These are phyloP conservation scores for Tricholoma flavovirens DNA, from an alignment of 768 basidiomycete genomes.

Conservation along the genomic window DNA sequence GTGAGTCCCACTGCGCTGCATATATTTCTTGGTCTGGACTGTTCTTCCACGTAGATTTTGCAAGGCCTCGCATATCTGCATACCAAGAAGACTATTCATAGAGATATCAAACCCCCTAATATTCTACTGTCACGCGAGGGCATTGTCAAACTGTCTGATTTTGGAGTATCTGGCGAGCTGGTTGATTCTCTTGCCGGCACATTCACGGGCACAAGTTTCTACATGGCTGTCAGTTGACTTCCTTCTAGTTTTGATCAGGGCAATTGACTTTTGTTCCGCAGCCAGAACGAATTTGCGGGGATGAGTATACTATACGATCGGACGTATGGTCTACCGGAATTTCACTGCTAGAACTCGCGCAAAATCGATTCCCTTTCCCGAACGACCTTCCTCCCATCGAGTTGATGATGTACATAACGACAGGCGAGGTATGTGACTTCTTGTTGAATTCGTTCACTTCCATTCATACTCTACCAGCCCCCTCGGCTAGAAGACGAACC, in stretches of 20 bases:
- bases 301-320: constrained; percentile 88
- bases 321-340: constrained; percentile 99
- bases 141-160: constrained; percentile 88
- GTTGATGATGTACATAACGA: constrained; percentile 84
- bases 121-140: constrained; percentile 87
- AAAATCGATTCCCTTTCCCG: constrained; percentile 94
- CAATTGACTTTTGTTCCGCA: constrained; percentile 23
- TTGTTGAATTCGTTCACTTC: constrained; percentile 9
- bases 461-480: constrained; percentile 41
- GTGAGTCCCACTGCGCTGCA: constrained; percentile 37
- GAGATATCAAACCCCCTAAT: constrained; percentile 94
- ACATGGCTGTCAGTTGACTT: constrained; percentile 84
- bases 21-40: not conserved
- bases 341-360: constrained; percentile 87
- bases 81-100: constrained; percentile 86
- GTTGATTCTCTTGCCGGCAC: constrained; percentile 89
- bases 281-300: constrained; percentile 93
- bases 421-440: constrained; percentile 53
- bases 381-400: constrained; percentile 91
- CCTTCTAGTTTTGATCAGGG: constrained; percentile 4
- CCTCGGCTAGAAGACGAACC: constrained; percentile 78
- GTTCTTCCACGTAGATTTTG: constrained; percentile 47
- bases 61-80: constrained; percentile 95
- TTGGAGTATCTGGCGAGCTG: constrained; percentile 95
- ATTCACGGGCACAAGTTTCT: constrained; percentile 95